phyloP scores from a whole-genome alignment of 2,329 filamentous ascomycete genomes.

The Clonostachys chloroleuca region DNA sequence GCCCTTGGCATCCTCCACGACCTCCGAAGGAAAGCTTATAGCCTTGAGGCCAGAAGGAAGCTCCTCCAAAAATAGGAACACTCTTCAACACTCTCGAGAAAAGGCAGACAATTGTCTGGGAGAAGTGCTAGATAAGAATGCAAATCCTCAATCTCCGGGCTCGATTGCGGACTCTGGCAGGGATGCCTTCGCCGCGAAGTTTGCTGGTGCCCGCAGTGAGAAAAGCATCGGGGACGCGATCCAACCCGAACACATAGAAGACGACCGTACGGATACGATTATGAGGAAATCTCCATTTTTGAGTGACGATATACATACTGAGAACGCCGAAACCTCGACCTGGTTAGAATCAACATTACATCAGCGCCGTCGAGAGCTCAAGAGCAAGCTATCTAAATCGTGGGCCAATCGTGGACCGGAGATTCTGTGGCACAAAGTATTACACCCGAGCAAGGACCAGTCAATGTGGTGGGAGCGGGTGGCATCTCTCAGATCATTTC shows the following conservation, averaged over 20 bases:
- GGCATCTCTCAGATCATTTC: background rate
- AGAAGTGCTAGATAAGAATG: too few species aligned
- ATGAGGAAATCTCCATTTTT: too few species aligned
- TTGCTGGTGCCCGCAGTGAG: background rate
- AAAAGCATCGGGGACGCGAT: background rate
- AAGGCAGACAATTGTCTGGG: too few species aligned
- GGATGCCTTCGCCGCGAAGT: background rate
- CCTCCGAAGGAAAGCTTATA: too few species aligned
- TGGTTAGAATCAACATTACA: too few species aligned
- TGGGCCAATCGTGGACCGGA: background rate
- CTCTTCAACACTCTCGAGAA: too few species aligned
- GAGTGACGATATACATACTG: too few species aligned
- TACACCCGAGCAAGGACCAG: constrained; percentile 1
- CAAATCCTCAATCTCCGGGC: background rate
- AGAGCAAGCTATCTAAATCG: background rate
- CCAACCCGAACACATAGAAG: too few species aligned
- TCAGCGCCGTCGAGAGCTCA: background rate
- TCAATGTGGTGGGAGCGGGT: background rate
- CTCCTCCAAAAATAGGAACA: too few species aligned
- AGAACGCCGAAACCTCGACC: too few species aligned
- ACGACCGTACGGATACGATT: too few species aligned
- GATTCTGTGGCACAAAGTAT: background rate
- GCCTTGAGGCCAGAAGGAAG: too few species aligned
- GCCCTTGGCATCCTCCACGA: background rate
- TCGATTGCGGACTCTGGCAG: background rate